These are phyloP conservation scores for Tremellales sp. DNA, from an alignment of 1,284 basidiomycete species.

Conservation along the genomic window DNA sequence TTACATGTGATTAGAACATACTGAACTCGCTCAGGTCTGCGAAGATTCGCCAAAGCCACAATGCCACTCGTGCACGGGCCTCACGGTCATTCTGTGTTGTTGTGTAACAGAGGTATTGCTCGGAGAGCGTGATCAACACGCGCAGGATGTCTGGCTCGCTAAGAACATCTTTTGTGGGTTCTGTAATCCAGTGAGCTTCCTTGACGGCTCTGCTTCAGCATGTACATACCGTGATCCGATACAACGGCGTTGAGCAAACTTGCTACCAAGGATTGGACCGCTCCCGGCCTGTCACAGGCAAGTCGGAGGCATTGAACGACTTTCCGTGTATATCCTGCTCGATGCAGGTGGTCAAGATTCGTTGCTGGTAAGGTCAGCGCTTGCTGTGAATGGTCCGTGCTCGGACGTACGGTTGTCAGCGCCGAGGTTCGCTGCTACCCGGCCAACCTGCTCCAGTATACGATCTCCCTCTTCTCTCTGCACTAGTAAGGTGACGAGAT, in stretches of 20 bases:
- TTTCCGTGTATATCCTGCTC: conserved; percentile 13
- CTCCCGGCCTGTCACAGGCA: conserved; percentile 2
- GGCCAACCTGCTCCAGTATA: conserved; percentile 22
- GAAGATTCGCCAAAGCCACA: conserved; percentile 11
- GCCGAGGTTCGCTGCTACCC: conserved; percentile 39
- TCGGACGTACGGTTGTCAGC: conserved; percentile 30
- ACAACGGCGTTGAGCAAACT: conserved; percentile 35
- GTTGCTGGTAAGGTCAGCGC: conserved; percentile 14
- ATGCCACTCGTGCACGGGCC: not conserved
- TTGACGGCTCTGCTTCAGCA: not conserved
- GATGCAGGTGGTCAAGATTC: conserved; percentile 18
- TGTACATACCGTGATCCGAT: conserved; percentile 28
- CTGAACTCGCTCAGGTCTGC: no score
- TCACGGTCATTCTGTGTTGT: not conserved
- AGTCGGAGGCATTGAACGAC: not conserved
- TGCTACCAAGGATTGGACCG: conserved; percentile 25
- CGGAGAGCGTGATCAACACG: conserved; percentile 3
- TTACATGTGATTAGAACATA: not conserved
- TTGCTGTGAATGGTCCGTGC: not conserved
- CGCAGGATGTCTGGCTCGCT: conserved; percentile 3
- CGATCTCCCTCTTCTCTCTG: not conserved
- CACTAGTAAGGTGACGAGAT: not conserved
- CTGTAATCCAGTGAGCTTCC: conserved; percentile 8
- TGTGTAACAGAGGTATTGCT: conserved; percentile 2
- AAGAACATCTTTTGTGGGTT: conserved; percentile 4